phyloP scores from a whole-genome alignment of 2,329 filamentous ascomycete genomes.

The Fusarium buharicum region DNA sequence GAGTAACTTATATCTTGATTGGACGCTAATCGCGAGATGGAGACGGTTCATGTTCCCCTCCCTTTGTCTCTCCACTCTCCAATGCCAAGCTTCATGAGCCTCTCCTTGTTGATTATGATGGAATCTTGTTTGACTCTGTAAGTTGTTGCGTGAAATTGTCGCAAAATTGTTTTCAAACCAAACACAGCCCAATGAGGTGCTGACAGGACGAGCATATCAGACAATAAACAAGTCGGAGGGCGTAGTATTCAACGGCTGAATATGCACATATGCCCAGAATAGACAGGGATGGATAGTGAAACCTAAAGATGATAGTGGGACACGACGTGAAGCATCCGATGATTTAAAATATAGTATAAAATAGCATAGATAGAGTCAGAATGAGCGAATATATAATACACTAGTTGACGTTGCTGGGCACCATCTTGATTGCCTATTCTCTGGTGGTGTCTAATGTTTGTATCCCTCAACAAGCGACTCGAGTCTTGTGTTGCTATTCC shows the following conservation, averaged over 20 bases:
- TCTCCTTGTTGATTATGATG: neutral
- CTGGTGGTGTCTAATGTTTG: neutral
- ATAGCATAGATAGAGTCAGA: slow-evolving; percentile 3
- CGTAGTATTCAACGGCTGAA: slow-evolving; percentile 8
- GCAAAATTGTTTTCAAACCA: no score
- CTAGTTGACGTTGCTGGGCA: neutral
- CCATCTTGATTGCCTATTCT: neutral
- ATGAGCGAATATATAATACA: neutral
- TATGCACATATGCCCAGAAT: slow-evolving; percentile 3
- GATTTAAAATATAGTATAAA: slow-evolving; percentile 3
- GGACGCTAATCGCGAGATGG: neutral
- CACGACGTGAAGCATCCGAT: slow-evolving; percentile 10
- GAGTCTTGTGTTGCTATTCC: neutral
- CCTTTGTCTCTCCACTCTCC: slow-evolving; percentile 8
- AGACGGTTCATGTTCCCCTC: neutral
- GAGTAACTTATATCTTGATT: slow-evolving; percentile 20
- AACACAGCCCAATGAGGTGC: neutral
- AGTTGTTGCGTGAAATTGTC: no score
- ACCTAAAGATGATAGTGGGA: slow-evolving; percentile 13
- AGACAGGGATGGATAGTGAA: slow-evolving; percentile 13
- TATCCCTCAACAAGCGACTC: neutral
- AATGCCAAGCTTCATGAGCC: slow-evolving; percentile 3
- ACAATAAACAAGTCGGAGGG: slow-evolving; percentile 1
- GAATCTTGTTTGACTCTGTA: neutral
- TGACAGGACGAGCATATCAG: neutral